Evolutionary conservation across 805 yeast genomes (phyloP).

Genomic region (Hanseniaspora guilliermondii): DNA sequence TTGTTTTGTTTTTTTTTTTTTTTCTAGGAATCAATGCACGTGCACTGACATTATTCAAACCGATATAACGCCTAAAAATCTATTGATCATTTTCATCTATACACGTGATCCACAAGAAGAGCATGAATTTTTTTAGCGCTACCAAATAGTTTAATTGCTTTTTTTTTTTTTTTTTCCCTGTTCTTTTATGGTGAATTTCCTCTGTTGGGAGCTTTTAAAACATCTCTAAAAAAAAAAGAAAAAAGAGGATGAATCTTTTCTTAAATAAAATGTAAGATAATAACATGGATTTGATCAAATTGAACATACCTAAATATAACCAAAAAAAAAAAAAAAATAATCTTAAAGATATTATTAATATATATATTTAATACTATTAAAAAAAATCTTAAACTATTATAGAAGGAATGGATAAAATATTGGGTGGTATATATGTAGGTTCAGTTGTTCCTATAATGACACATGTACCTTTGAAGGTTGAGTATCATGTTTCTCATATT

Average conservation of each 20-base stretch:
- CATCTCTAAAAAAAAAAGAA: neutral
- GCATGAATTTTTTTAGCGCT: neutral
- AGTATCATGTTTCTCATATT: slow-evolving; percentile 54
- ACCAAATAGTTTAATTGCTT: neutral
- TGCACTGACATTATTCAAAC: no score
- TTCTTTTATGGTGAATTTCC: neutral
- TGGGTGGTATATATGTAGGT: slow-evolving; percentile 72
- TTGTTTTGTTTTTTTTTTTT: neutral
- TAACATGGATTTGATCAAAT: no score
- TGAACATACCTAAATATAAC: no score
- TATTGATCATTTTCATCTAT: no score
- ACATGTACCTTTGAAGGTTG: slow-evolving; percentile 37
- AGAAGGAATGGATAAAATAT: slow-evolving; percentile 36
- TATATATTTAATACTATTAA: no score
- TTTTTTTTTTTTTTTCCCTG: neutral
- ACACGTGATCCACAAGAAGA: no score
- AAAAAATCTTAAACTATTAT: no score
- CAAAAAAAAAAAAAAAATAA: neutral
- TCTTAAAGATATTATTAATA: no score
- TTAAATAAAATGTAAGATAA: no score
- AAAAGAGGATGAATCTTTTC: neutral
- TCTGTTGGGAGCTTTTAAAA: neutral
- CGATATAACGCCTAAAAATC: no score
- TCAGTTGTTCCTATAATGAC: slow-evolving; percentile 53
- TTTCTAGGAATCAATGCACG: no score